Evolutionary conservation across 2,329 filamentous ascomycete genomes (phyloP).

Genomic region (Fusarium sp.): DNA sequence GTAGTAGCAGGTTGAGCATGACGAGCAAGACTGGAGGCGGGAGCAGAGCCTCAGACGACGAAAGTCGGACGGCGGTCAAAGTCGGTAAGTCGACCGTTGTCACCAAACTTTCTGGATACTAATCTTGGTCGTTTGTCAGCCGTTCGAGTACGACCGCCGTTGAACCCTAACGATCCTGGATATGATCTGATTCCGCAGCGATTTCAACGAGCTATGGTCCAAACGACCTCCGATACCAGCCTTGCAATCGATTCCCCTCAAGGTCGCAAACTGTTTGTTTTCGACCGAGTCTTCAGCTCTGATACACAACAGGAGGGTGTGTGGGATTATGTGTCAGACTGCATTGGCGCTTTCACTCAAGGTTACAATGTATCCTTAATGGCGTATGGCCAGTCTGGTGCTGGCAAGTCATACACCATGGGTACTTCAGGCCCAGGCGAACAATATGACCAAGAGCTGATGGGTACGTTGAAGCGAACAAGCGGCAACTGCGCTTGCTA

Average conservation of each 20-base stretch:
- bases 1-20: slow-evolving; percentile 87
- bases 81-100: slow-evolving; percentile 75
- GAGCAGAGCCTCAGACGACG: slow-evolving; percentile 89
- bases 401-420: slow-evolving; percentile 99
- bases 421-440: slow-evolving; percentile 89
- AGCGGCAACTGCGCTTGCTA: neutral
- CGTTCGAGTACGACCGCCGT: slow-evolving; percentile 89
- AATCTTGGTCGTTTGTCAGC: slow-evolving; percentile 61
- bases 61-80: slow-evolving; percentile 91
- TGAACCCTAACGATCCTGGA: slow-evolving; percentile 85
- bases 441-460: slow-evolving; percentile 73
- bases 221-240: slow-evolving; percentile 86
- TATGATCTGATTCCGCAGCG: slow-evolving; percentile 95
- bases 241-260: slow-evolving; percentile 90
- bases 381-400: slow-evolving; percentile 96
- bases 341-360: slow-evolving; percentile 88
- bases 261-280: slow-evolving; percentile 94
- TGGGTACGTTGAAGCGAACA: slow-evolving; percentile 71
- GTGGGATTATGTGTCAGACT: slow-evolving; percentile 94
- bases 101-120: neutral
- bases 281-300: slow-evolving; percentile 91
- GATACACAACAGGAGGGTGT: slow-evolving; percentile 87
- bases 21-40: slow-evolving; percentile 79
- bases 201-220: slow-evolving; percentile 92
- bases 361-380: slow-evolving; percentile 98